Percentiles rank a stretch among this genome's conserved stretches.
These are phyloP conservation scores for Vaccinium vitisidaea DNA, from an alignment of 148 eudicot genomes.

Conservation along the genomic window DNA sequence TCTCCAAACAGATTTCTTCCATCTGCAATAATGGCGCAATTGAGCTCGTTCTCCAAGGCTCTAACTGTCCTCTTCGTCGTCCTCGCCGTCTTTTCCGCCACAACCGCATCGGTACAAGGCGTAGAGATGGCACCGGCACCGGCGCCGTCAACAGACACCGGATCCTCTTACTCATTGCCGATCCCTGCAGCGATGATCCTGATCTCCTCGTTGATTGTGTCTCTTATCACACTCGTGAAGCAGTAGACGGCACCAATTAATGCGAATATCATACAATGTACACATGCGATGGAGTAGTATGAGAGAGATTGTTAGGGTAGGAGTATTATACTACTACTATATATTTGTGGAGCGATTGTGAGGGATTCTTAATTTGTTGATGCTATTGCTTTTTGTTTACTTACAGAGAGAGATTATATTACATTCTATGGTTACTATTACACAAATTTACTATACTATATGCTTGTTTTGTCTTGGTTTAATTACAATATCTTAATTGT, in stretches of 20 bases:
- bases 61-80: background rate
- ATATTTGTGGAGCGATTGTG: background rate
- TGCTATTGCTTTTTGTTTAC: background rate
- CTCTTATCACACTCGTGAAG: conserved; percentile 5
- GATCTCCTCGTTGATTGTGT: conserved; percentile 23
- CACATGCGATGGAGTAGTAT: background rate
- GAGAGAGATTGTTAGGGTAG: background rate
- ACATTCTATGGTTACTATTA: background rate
- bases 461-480: too few species aligned
- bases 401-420: background rate
- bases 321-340: too few species aligned
- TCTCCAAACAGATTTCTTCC: too few species aligned
- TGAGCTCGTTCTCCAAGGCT: conserved; percentile 17
- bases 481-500: too few species aligned
- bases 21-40: background rate
- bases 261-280: too few species aligned
- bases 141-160: conserved; percentile 8
- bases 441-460: background rate
- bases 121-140: conserved; percentile 1
- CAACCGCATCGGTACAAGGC: conserved; percentile 17
- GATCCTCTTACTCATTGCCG: conserved; percentile 21
- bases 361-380: background rate
- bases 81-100: conserved; percentile 2
- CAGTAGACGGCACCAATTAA: background rate
- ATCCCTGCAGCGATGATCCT: conserved; percentile 17